These are phyloP conservation scores for Claviceps pazoutovae DNA, from an alignment of 2,329 filamentous ascomycete genomes.

Conservation along the genomic window DNA sequence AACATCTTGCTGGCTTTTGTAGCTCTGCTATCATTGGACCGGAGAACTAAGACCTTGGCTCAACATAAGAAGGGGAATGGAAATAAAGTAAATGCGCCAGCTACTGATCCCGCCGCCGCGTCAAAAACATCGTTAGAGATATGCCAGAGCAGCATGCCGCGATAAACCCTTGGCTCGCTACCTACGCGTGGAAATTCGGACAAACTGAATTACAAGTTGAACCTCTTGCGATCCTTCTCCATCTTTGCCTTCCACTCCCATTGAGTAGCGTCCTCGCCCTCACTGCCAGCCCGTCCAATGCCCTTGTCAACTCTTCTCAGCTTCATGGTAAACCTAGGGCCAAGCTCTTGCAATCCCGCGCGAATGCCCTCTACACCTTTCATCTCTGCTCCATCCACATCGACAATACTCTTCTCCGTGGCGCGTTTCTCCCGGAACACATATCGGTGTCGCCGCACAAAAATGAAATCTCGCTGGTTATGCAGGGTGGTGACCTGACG, in stretches of 20 bases:
- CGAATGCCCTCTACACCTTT: conserved; percentile 75
- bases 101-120: too few species aligned
- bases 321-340: conserved; percentile 64
- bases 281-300: conserved; percentile 53
- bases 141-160: too few species aligned
- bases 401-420: conserved; percentile 76
- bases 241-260: conserved; percentile 96
- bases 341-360: conserved; percentile 79
- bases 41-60: too few species aligned
- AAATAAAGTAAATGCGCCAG: too few species aligned
- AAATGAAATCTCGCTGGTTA: conserved; percentile 94
- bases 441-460: conserved; percentile 80
- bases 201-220: conserved; percentile 54
- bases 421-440: conserved; percentile 79
- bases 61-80: too few species aligned
- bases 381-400: conserved; percentile 67
- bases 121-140: too few species aligned
- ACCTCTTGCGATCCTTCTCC: conserved; percentile 88
- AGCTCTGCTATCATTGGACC: too few species aligned
- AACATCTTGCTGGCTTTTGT: too few species aligned
- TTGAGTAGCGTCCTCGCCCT: conserved; percentile 62
- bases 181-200: too few species aligned
- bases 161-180: too few species aligned
- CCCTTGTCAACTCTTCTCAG: conserved; percentile 83
- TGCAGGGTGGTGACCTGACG: conserved; percentile 85